Base-by-base conservation (phyloP, 2,329 filamentous ascomycete species). In the Ophiostoma ips region DNA sequence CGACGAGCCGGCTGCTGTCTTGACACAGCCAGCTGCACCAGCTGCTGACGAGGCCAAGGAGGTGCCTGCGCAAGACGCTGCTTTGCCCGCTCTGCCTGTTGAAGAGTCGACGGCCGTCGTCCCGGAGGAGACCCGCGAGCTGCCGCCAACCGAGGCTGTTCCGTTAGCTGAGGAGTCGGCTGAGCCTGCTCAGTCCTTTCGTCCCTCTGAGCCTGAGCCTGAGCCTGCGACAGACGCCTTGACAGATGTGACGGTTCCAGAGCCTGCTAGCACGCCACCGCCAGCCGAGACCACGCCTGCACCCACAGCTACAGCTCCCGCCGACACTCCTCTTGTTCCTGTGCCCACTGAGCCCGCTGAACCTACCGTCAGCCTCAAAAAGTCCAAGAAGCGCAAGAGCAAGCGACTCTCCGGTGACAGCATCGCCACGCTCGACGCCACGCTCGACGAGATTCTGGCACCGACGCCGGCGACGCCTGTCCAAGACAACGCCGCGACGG, bases 311-410 rank as follows among this genome's bases (percentile, higher is more conserved):
- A 6, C 18, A 3, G 18, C 37, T 11, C 1, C 37, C 18, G 35
- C 13, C 15, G 35, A n/a, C 7, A 3, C 35, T 36, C 9, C 24
- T 8, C 4, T 28, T 28, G 24, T 8, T 28, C 24, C 24, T 8
- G 24, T 28, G 24, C 4, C 24, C 4, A 28, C n/a, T 13, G 34
- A 36, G 34, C 34, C 15, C n/a, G 13, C 5, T 13, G 35, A 36
- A 15, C 35, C 24, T 3, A 15, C 24, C 15, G 24, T 43, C 15
- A 43, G 40, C 15, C 15, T 43, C 8, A 43, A 43, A 15, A 45
- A 45, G 16, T 45, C 43, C 16, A 45, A 45, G 43, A 45, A 45
- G 30, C 43, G 43, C 30, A 45, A 45, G 43, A 16, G 28, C 11
- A 45, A 45, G 30, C 31, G 31, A 28, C 30, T 24, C 1, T 13